Evolutionary conservation across 208 protist genomes (phyloP), one percentile per base, ranked within the genome.

Genomic region (Vickermania spadyakhi): DNA sequence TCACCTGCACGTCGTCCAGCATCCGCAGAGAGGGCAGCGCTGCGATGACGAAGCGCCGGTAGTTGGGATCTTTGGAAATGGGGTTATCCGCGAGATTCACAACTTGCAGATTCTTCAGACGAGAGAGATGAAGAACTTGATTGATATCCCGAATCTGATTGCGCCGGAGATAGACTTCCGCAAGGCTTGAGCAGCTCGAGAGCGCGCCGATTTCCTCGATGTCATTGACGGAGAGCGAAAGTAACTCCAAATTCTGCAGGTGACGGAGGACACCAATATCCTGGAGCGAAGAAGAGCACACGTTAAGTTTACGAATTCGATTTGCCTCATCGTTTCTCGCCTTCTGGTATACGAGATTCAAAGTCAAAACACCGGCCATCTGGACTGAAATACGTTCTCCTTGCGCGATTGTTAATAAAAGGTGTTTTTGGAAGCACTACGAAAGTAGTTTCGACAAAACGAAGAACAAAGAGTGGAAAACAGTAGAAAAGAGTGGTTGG

Each of bases 191-290:
- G 51, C 86, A 94, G 56, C 78, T 80, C 26, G 73, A 78, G 25
- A 96, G 60, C 4, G 80, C 84, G 7, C 79, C 79, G 21, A 96
- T 58, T 28, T 90, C 81, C 31, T 60, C 68, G 53, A 96, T 75
- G 7, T 93, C 80, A 59, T 96, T 96, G 14, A 95, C 58, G 29
- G 81, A 91, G 64, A 96, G 78, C 21, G 84, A 89, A 21, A 93
- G 79, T 29, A 95, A 78, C 56, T 96, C 79, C 21, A 96, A 60
- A 54, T 78, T 85, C 18, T 31, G 26, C 1, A 85, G 76, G 29
- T 85, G 64, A 0, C 79, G 68, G 2, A 96, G 55, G 1, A 94
- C 73, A 56, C 84, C 84, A 64, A 96, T 93, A 57, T 95, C 88
- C 42, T 75, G 72, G 1, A 96, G 60, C 52, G 94, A 77, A 14